These are phyloP conservation scores for Boletus pseudopeckii DNA, from an alignment of 768 basidiomycete species.

Conservation along the genomic window DNA sequence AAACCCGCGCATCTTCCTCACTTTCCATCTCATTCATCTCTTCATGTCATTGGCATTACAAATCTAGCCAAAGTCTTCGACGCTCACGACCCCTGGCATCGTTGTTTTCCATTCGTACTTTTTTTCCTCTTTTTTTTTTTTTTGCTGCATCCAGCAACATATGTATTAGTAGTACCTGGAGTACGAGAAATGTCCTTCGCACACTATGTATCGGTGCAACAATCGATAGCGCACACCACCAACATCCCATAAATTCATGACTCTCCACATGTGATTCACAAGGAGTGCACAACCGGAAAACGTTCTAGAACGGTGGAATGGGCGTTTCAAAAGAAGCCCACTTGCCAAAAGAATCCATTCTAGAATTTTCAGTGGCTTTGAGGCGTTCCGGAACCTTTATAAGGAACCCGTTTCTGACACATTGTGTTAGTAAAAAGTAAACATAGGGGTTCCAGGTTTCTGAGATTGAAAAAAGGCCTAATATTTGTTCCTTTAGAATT, in stretches of 20 bases:
- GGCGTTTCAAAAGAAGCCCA: background rate
- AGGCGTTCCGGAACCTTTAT: background rate
- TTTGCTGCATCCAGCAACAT: conserved; percentile 19
- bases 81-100: conserved; percentile 13
- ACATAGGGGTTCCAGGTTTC: background rate
- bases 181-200: conserved; percentile 26
- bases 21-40: conserved; percentile 10
- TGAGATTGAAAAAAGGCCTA: background rate
- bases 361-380: background rate
- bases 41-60: conserved; percentile 18
- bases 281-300: background rate
- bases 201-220: conserved; percentile 21
- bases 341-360: background rate
- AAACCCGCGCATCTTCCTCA: conserved; percentile 13
- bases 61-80: conserved; percentile 27
- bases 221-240: conserved; percentile 2
- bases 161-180: conserved; percentile 34
- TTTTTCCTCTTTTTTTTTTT: background rate
- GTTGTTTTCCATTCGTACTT: conserved; percentile 9
- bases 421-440: background rate
- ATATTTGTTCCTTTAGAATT: background rate
- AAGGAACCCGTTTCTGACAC: background rate
- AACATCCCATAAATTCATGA: conserved; percentile 3
- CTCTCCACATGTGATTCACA: conserved; percentile 2
- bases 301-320: conserved; percentile 12